Evolutionary conservation across 2,329 filamentous ascomycete species (phyloP), one percentile per base, ranked within the genome.

Genomic region (Arthrobotrys sphaeroides): DNA sequence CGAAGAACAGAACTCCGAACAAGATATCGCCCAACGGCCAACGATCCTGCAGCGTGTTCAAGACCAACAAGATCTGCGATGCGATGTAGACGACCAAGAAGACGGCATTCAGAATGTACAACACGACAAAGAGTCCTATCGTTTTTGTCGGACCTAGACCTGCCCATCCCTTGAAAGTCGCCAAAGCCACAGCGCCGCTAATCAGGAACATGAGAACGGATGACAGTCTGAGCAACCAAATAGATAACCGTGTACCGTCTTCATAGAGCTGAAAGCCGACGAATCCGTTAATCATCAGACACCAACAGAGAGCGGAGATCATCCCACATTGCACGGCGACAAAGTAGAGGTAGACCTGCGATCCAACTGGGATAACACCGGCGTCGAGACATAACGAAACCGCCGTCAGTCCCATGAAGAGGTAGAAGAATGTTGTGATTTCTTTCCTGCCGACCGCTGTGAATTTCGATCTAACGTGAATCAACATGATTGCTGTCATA

Each of bases 261-360:
- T 99, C 95, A 83, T 99, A 99, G 10, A 99, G 86, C 83, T 98
- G 95, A 83, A 99, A 99, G 33, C 95, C 95, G 64, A 99, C 94
- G 81, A 99, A 99, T 45, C 95, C 95, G 83, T 98, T 98, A 85
- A 99, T 94, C 80, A 98, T 85, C 67, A 99, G 86, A 82, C 91
- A 96, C 24, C 93, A 94, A 82, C 95, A 90, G 26, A 96, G 87
- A 0, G 95, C 92, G 36, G 93, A 97, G 20, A 90, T 86, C 62
- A 99, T 85, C 12, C 94, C 95, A 77, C 90, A 90, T 81, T 99
- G 95, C 4, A 91, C 88, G 9, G 93, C 91, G 78, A 92, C 91
- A 81, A 99, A 97, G 85, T 97, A 99, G 0, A 94, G 91, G 80
- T 94, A 97, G 0, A 92, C 88, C 1, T 84, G 86, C 60, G 90